phyloP scores from a whole-genome alignment of 2,329 filamentous ascomycete genomes.

The Botrytis hyacinthi region DNA sequence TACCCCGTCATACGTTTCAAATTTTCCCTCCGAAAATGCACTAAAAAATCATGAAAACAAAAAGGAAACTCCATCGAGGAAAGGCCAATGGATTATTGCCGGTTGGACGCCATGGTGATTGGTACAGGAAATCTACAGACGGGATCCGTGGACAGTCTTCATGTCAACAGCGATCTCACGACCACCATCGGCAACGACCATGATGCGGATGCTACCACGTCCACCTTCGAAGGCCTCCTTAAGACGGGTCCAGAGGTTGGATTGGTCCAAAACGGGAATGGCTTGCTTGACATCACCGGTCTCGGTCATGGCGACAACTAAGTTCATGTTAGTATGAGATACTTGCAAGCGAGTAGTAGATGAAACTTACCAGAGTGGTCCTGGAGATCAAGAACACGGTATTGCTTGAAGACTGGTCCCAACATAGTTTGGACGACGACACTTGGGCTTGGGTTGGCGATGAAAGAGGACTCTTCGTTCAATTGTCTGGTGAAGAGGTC shows the following conservation, averaged over 20 bases:
- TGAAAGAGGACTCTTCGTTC: constrained; percentile 96
- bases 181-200: constrained; percentile 91
- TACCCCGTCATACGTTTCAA: constrained; percentile 23
- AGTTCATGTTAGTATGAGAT: constrained; percentile 22
- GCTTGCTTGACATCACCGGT: constrained; percentile 94
- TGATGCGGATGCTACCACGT: constrained; percentile 88
- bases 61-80: constrained; percentile 8
- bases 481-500: constrained; percentile 99
- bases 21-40: constrained; percentile 21
- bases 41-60: constrained; percentile 21
- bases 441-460: constrained; percentile 93
- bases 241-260: constrained; percentile 79
- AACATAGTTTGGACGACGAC: constrained; percentile 99
- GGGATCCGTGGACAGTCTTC: constrained; percentile 89
- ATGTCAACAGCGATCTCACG: constrained; percentile 97
- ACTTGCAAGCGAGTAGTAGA: constrained; percentile 21
- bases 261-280: constrained; percentile 92
- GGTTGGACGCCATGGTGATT: constrained; percentile 14
- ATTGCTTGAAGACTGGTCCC: constrained; percentile 99
- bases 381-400: constrained; percentile 96
- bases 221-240: constrained; percentile 83
- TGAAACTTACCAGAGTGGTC: constrained; percentile 61
- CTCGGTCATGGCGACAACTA: constrained; percentile 96
- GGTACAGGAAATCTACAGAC: constrained; percentile 46
- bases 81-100: constrained; percentile 11